phyloP scores from a whole-genome alignment of 208 protist genomes.

The Phytomonas sp. region DNA sequence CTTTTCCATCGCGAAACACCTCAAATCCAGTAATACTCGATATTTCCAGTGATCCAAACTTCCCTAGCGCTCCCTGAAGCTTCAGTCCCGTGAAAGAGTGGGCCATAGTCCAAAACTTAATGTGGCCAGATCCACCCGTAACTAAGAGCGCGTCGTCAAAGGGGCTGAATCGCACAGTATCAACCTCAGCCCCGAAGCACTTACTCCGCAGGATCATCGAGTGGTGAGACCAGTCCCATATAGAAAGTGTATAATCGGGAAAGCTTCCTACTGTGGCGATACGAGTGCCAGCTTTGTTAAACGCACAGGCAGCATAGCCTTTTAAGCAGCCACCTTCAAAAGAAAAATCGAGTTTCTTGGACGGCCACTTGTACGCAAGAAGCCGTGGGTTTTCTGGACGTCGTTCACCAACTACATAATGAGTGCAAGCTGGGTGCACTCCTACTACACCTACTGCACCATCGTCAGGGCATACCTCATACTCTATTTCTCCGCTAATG shows the following conservation, averaged over 20 bases:
- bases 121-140: conserved; percentile 92
- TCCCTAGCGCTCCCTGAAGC: conserved; percentile 94
- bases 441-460: conserved; percentile 53
- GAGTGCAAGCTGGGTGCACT: conserved; percentile 48
- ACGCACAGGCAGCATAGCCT: conserved; percentile 84
- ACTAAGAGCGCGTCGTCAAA: conserved; percentile 89
- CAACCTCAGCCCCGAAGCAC: conserved; percentile 94
- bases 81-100: conserved; percentile 98
- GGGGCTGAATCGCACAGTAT: conserved; percentile 88
- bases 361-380: conserved; percentile 80
- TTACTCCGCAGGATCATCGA: conserved; percentile 92
- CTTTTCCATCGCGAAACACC: conserved; percentile 92
- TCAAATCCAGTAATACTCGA: conserved; percentile 91
- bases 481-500: conserved; percentile 33
- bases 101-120: conserved; percentile 98
- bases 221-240: conserved; percentile 93
- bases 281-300: conserved; percentile 76
- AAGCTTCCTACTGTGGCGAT: conserved; percentile 92
- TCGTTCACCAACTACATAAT: conserved; percentile 60
- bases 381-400: conserved; percentile 45
- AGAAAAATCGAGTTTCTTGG: conserved; percentile 28
- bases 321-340: conserved; percentile 74
- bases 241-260: conserved; percentile 94
- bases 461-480: conserved; percentile 24
- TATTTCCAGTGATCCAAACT: conserved; percentile 97